Percentiles rank a stretch among this genome's conserved stretches.
phyloP scores from a whole-genome alignment of 2,329 filamentous ascomycete species.

The Cordyceps farinosa region DNA sequence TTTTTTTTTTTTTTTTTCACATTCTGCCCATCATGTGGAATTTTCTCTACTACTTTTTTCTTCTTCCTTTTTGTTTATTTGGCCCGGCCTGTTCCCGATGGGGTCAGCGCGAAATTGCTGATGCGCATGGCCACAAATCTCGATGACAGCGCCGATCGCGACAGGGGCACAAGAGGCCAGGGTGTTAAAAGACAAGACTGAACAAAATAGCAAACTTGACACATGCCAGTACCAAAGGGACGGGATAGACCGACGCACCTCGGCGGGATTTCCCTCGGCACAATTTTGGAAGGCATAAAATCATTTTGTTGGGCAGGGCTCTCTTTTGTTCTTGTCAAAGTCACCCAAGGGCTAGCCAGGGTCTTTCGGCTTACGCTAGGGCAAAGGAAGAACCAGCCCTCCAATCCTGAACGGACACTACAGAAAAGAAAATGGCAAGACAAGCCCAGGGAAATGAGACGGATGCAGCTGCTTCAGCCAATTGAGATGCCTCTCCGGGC shows the following conservation, averaged over 20 bases:
- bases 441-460: not conserved
- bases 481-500: not conserved
- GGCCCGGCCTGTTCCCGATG: not conserved
- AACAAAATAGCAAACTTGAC: not conserved
- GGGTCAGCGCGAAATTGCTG: not conserved
- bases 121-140: conserved; percentile 7
- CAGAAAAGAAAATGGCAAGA: not conserved
- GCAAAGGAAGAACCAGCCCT: no score
- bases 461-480: conserved; percentile 5
- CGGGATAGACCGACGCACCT: not conserved
- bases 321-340: no score
- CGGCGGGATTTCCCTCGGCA: not conserved
- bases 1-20: not conserved
- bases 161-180: not conserved
- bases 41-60: not conserved
- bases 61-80: not conserved
- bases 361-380: no score
- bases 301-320: no score
- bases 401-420: not conserved
- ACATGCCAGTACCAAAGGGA: not conserved
- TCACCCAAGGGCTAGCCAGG: no score
- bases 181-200: not conserved
- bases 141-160: conserved; percentile 12
- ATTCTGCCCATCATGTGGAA: not conserved
- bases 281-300: not conserved